Base-by-base conservation (phyloP, 257 asterid genomes). In the Eucommia ulmoides region DNA sequence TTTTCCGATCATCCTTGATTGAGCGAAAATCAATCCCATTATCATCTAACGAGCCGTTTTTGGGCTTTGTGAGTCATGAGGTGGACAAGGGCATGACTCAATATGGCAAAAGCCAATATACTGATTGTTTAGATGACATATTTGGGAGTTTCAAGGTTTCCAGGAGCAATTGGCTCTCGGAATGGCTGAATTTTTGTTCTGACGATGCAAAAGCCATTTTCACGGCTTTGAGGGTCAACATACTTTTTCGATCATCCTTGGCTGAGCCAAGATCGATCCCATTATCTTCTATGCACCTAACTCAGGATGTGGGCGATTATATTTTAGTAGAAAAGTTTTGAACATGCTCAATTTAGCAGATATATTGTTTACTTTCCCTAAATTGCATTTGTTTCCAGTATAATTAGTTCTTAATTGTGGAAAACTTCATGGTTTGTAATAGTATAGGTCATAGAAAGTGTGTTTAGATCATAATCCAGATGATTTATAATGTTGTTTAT, bases 21-120 rank as follows among this genome's bases (percentile, higher is more conserved):
- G 96, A 89, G 79, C 94, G 96, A 1, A 82, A 94, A 80, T 85
- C 96, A n/a, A n/a, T n/a, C n/a, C n/a, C n/a, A n/a, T n/a, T n/a
- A n/a, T n/a, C n/a, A n/a, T n/a, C n/a, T n/a, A n/a, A n/a, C n/a
- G n/a, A n/a, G n/a, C n/a, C n/a, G n/a, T n/a, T n/a, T n/a, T n/a
- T n/a, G n/a, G n/a, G n/a, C n/a, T n/a, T n/a, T n/a, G n/a, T n/a
- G n/a, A n/a, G n/a, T n/a, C n/a, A n/a, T n/a, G n/a, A n/a, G n/a
- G n/a, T n/a, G n/a, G n/a, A n/a, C n/a, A n/a, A n/a, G n/a, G n/a
- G n/a, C n/a, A n/a, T n/a, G n/a, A n/a, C n/a, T n/a, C n/a, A n/a
- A n/a, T n/a, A n/a, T n/a, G n/a, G n/a, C n/a, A n/a, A n/a, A n/a
- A n/a, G n/a, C n/a, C 8, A 12, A 5, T 7, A 7, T 29, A 29